Conservation (phyloP, 2,329 filamentous ascomycete genomes). For the Neocucurbitaria cava region DNA sequence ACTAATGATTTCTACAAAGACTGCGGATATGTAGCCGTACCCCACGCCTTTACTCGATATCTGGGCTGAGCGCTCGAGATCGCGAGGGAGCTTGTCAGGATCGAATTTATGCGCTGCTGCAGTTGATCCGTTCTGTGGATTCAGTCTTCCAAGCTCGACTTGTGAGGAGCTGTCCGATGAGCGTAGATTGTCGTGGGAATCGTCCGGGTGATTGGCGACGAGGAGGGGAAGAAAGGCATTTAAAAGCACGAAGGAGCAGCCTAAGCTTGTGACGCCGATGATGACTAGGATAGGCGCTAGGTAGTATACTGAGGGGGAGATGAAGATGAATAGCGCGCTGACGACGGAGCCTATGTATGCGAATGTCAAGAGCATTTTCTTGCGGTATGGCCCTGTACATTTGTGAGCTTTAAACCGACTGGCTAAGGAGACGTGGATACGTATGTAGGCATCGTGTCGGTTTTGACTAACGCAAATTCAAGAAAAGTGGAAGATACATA, state of each 20-base stretch:
- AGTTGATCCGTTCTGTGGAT: slow-evolving; percentile 15
- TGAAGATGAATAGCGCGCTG: slow-evolving; percentile 82
- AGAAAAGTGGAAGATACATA: slow-evolving; percentile 47
- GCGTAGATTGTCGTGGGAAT: slow-evolving; percentile 9
- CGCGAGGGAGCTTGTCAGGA: slow-evolving; percentile 58
- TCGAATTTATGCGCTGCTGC: slow-evolving; percentile 1
- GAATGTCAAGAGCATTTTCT: slow-evolving; percentile 80
- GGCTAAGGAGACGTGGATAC: too few species aligned
- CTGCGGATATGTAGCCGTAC: slow-evolving; percentile 83
- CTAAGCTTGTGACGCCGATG: slow-evolving; percentile 86
- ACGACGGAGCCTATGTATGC: slow-evolving; percentile 77
- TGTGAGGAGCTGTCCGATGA: slow-evolving; percentile 21
- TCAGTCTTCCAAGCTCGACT: slow-evolving; percentile 38
- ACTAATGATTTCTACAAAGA: slow-evolving; percentile 79
- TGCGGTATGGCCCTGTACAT: slow-evolving; percentile 68
- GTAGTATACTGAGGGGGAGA: slow-evolving; percentile 76
- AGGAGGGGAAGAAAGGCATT: slow-evolving; percentile 92
- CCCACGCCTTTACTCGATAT: slow-evolving; percentile 91
- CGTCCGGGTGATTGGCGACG: slow-evolving; percentile 77
- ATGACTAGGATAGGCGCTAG: slow-evolving; percentile 82
- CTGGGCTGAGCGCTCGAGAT: slow-evolving; percentile 79
- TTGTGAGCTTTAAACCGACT: slow-evolving; percentile 5
- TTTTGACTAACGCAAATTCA: too few species aligned
- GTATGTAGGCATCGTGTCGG: too few species aligned
- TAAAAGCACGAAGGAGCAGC: slow-evolving; percentile 92